These are phyloP conservation scores for Daldinia vernicosa DNA, from an alignment of 495 filamentous ascomycete species.

Conservation along the genomic window DNA sequence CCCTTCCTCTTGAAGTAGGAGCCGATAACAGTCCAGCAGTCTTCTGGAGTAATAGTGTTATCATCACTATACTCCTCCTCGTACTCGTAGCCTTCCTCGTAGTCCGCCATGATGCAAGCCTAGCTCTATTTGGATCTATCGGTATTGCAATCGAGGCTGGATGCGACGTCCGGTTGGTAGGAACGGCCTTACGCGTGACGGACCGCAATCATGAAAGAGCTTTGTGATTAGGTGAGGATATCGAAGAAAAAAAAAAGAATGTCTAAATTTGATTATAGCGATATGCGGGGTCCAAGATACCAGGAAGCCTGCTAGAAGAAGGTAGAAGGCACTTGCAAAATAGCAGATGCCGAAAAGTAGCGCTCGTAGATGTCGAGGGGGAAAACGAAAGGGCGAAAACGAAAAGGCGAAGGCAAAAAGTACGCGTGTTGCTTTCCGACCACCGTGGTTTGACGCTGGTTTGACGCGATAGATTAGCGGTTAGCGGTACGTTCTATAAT, in stretches of 20 bases:
- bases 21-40: conserved; percentile 96
- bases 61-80: conserved; percentile 63
- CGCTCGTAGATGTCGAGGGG: background rate
- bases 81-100: conserved; percentile 50
- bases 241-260: background rate
- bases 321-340: background rate
- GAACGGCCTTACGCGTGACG: background rate
- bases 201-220: conserved; percentile 16
- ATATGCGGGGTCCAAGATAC: background rate
- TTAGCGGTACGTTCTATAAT: conserved; percentile 11
- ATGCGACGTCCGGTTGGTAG: background rate
- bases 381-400: background rate
- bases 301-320: background rate
- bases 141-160: conserved; percentile 3
- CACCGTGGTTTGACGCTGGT: conserved; percentile 4
- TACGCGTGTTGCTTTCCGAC: conserved; percentile 7
- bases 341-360: background rate
- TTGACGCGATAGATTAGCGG: conserved; percentile 10
- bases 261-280: background rate
- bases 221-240: background rate
- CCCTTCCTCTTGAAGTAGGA: conserved; percentile 96
- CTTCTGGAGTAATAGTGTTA: conserved; percentile 86
- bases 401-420: conserved; percentile 4
- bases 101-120: conserved; percentile 41
- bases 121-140: background rate